Evolutionary conservation across 129 eudicot genomes (phyloP).

Genomic region (Kitagawia praeruptora): DNA sequence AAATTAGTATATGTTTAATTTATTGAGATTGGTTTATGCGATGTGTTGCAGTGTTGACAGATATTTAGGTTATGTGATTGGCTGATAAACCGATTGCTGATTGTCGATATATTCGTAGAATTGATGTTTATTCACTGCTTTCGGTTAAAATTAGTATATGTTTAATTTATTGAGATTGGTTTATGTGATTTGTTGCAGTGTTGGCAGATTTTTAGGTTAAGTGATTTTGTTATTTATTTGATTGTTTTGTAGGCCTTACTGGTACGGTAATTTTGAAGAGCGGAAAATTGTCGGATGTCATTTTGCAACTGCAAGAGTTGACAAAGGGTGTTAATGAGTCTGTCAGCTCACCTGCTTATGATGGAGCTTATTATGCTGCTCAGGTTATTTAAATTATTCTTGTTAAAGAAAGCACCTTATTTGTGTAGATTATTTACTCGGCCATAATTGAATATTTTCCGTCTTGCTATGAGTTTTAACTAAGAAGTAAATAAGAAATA

Average conservation of each 20-base stretch:
- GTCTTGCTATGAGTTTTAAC: background rate
- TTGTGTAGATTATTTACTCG: background rate
- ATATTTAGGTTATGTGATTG: background rate
- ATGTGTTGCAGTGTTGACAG: background rate
- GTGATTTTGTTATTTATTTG: background rate
- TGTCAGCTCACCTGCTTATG: slow-evolving; percentile 59
- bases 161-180: background rate
- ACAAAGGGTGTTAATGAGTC: slow-evolving; percentile 62
- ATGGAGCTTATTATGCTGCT: slow-evolving; percentile 67
- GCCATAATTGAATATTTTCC: background rate
- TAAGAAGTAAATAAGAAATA: no score
- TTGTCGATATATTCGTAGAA: no score
- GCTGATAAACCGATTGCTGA: background rate
- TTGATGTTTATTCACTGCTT: background rate
- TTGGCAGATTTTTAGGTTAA: background rate
- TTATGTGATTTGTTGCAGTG: background rate
- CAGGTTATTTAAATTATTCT: slow-evolving; percentile 31
- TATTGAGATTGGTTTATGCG: background rate
- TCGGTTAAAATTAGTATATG: no score
- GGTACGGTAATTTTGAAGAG: slow-evolving; percentile 81
- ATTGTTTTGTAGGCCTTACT: slow-evolving; percentile 44
- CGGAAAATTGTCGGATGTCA: slow-evolving; percentile 64
- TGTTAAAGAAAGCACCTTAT: background rate
- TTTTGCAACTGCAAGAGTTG: slow-evolving; percentile 70
- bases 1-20: background rate